Base-by-base conservation (phyloP, 2,329 filamentous ascomycete species). In the Pseudogymnoascus sp. region DNA sequence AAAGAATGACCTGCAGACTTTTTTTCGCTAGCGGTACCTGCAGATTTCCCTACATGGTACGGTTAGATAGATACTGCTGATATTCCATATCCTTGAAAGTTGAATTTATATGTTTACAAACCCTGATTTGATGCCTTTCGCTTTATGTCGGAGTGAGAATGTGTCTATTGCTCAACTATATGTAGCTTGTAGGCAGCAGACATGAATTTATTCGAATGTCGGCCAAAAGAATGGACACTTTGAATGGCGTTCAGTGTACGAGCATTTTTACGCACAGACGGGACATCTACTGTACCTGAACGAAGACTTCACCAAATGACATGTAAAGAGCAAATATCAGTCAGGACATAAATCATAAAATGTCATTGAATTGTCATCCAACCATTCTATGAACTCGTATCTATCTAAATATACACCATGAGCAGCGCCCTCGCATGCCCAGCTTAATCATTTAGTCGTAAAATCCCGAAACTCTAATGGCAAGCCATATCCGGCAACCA, bases 11-110 rank as follows among this genome's bases (percentile, higher is more conserved):
- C 75, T 79, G 87, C 89, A 90, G 89, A 88, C 89, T 90, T 90
- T 92, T 60, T 92, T 96, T 92, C 93, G 93, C 93, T 97, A 97
- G 90, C 92, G 86, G 90, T 88, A 88, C 90, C 91, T 92, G 90
- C 70, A 60, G 59, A 78, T 78, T 75, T 76, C 74, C 77, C 76
- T 85, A 91, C 90, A 88, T 89, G 82, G 85, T 87, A 86, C 88
- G 83, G 91, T 93, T 96, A 96, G 92, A 96, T 96, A 96, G 92
- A 85, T 85, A 86, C 86, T 91, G 91, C 88, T 82, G 76, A 96
- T 90, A 96, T 82, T 73, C 67, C 61, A 35, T 60, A 40, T 37
- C n/a, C n/a, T 13, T 19, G 50, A 56, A 56, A 3, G 33, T 16
- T 19, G 50, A 56, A 56, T 56, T 56, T 56, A 56, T 56, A 56